A percentile compares a stretch with the other conserved stretches of the same genome.
These are phyloP conservation scores for Ilex asprella DNA, from an alignment of 257 asterid genomes.

Conservation along the genomic window DNA sequence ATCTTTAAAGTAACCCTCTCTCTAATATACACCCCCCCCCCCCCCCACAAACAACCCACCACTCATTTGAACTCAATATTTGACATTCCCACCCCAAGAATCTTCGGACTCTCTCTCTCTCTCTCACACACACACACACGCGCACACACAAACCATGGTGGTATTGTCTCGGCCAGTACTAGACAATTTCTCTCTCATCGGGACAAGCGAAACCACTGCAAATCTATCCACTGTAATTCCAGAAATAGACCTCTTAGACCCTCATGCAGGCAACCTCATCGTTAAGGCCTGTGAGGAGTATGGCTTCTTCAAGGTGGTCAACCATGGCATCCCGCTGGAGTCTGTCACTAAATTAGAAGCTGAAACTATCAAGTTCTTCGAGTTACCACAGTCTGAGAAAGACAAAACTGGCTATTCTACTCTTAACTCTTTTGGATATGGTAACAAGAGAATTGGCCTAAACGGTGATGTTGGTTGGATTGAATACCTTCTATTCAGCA, in stretches of 20 bases:
- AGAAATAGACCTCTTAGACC: conserved; percentile 22
- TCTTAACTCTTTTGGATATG: conserved; percentile 44
- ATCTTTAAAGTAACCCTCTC: too few relatives aligned
- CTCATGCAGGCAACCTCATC: conserved; percentile 20
- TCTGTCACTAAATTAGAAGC: conserved; percentile 22
- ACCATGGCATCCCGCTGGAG: conserved; percentile 33
- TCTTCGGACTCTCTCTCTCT: not conserved
- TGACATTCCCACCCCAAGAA: too few relatives aligned
- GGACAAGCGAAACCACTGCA: conserved; percentile 31
- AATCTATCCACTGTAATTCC: conserved; percentile 28
- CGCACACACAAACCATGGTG: conserved; percentile 18
- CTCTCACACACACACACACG: too few relatives aligned
- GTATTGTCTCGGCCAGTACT: conserved; percentile 23
- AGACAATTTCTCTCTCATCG: conserved; percentile 14
- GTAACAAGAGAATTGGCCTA: conserved; percentile 40
- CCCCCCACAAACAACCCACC: too few relatives aligned
- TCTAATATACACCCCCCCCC: too few relatives aligned
- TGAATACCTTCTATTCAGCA: conserved; percentile 41
- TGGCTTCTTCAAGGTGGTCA: conserved; percentile 43
- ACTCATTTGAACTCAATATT: too few relatives aligned
- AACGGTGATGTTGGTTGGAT: conserved; percentile 57
- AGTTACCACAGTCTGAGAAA: conserved; percentile 22
- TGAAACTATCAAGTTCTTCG: conserved; percentile 31
- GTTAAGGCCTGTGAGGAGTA: conserved; percentile 34
- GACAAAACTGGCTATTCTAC: conserved; percentile 25